Evolutionary conservation across 2,329 filamentous ascomycete species (phyloP).

Genomic region (Ophiostoma triangulosporum): DNA sequence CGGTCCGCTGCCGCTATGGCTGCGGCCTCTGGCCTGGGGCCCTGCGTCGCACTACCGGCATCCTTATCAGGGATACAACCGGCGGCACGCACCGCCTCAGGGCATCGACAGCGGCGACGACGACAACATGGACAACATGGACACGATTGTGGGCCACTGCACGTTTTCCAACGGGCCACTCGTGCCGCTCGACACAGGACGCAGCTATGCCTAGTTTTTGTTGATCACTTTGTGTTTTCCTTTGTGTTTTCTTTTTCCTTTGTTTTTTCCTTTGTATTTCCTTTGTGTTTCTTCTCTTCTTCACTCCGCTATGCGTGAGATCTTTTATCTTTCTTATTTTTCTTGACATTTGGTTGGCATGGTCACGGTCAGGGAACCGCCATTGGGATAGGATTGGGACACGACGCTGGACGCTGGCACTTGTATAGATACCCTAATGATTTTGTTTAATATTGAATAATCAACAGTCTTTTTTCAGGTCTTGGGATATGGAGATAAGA

Average conservation of each 20-base stretch:
- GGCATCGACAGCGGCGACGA: neutral
- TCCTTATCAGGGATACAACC: conserved; percentile 17
- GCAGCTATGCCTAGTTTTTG: conserved; percentile 22
- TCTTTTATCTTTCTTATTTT: too few relatives aligned
- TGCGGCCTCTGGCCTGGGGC: conserved; percentile 30
- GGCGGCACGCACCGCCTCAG: conserved; percentile 13
- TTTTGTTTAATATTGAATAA: too few relatives aligned
- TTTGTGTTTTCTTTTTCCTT: neutral
- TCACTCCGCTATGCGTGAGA: too few relatives aligned
- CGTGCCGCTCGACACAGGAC: conserved; percentile 22
- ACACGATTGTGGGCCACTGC: conserved; percentile 25
- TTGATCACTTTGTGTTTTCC: neutral
- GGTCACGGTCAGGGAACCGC: too few relatives aligned
- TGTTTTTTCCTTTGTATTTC: neutral
- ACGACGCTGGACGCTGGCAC: too few relatives aligned
- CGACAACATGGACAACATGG: conserved; percentile 3
- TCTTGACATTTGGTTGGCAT: too few relatives aligned
- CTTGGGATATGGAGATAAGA: too few relatives aligned
- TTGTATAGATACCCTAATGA: too few relatives aligned
- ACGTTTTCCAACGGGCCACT: conserved; percentile 28
- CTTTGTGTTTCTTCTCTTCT: neutral
- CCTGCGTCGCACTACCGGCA: conserved; percentile 23
- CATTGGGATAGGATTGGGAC: too few relatives aligned
- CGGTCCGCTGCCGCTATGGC: conserved; percentile 20
- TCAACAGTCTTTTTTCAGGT: too few relatives aligned